A percentile compares a stretch with the other conserved stretches of the same genome.
Evolutionary conservation across 1,284 basidiomycete species (phyloP).

Genomic region (Xerocomus nothofagi): DNA sequence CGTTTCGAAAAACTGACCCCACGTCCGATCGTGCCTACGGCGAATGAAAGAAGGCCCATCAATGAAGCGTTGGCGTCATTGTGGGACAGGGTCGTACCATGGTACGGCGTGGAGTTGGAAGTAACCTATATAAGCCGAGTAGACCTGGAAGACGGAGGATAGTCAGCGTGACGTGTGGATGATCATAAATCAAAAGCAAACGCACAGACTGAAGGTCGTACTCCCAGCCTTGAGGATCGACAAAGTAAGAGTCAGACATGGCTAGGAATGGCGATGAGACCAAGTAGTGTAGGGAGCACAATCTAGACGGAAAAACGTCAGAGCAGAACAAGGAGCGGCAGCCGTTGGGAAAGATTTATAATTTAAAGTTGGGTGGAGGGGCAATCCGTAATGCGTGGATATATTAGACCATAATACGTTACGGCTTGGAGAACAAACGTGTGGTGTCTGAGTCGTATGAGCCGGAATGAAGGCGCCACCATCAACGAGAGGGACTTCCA

Average conservation of each 20-base stretch:
- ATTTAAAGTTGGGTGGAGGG: constrained; percentile 17
- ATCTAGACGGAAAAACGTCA: not conserved
- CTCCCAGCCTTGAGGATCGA: constrained; percentile 79
- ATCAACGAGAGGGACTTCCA: constrained; percentile 9
- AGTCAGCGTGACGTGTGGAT: constrained; percentile 1
- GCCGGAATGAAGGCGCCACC: constrained; percentile 24
- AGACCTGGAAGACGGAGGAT: constrained; percentile 49
- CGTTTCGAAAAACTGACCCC: constrained; percentile 78
- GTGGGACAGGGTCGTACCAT: constrained; percentile 51
- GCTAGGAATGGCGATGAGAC: not conserved
- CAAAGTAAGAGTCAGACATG: constrained; percentile 70
- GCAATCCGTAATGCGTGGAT: constrained; percentile 19
- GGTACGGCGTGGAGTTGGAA: constrained; percentile 73
- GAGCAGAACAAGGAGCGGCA: not conserved
- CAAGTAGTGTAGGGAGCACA: not conserved
- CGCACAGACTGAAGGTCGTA: constrained; percentile 81
- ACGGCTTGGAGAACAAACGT: constrained; percentile 16
- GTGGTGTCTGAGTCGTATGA: constrained; percentile 14
- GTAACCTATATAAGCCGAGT: constrained; percentile 81
- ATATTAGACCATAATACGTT: constrained; percentile 11
- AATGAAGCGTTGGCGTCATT: not conserved
- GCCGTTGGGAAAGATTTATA: constrained; percentile 12
- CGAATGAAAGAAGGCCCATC: constrained; percentile 2
- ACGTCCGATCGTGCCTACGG: constrained; percentile 74
- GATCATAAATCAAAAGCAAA: constrained; percentile 6